Evolutionary conservation across 1,139 yeast species (phyloP).

Genomic region (Geotrichum klebahnii): DNA sequence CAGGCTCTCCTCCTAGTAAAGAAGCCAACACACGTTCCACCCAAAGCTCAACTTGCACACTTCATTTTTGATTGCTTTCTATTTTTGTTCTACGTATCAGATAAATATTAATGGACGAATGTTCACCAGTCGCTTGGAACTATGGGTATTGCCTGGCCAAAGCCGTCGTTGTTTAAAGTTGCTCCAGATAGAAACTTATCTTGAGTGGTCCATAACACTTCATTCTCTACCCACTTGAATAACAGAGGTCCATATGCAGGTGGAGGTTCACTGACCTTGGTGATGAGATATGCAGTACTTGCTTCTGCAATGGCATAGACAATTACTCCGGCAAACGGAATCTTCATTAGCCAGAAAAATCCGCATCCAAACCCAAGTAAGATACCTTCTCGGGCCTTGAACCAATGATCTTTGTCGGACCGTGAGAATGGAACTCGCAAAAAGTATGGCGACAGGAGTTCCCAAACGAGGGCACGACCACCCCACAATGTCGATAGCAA

Average conservation of each 20-base stretch:
- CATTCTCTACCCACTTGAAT: constrained; percentile 31
- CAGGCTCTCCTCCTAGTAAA: no score
- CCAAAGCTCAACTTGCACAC: no score
- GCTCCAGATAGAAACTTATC: constrained; percentile 17
- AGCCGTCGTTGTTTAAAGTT: constrained; percentile 17
- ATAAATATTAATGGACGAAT: no score
- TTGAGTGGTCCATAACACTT: constrained; percentile 32
- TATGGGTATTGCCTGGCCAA: constrained; percentile 12
- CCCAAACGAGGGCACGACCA: constrained; percentile 45
- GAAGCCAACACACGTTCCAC: no score
- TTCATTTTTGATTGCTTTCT: no score
- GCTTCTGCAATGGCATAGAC: constrained; percentile 55
- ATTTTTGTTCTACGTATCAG: no score
- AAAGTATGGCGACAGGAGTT: constrained; percentile 53
- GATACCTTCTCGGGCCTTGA: constrained; percentile 53
- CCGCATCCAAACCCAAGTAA: constrained; percentile 56
- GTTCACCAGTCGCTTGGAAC: constrained; percentile 19
- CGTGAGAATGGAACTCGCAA: constrained; percentile 46
- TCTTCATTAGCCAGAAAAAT: constrained; percentile 45
- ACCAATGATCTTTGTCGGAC: constrained; percentile 51
- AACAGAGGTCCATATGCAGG: constrained; percentile 38
- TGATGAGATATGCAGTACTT: constrained; percentile 51
- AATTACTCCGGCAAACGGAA: constrained; percentile 49
- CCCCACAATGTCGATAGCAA: constrained; percentile 49
- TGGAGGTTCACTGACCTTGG: constrained; percentile 53